Evolutionary conservation across 345 rosid genomes (phyloP), one percentile per base, ranked within the genome.

Genomic region (Rhodomyrtus tomentosa): DNA sequence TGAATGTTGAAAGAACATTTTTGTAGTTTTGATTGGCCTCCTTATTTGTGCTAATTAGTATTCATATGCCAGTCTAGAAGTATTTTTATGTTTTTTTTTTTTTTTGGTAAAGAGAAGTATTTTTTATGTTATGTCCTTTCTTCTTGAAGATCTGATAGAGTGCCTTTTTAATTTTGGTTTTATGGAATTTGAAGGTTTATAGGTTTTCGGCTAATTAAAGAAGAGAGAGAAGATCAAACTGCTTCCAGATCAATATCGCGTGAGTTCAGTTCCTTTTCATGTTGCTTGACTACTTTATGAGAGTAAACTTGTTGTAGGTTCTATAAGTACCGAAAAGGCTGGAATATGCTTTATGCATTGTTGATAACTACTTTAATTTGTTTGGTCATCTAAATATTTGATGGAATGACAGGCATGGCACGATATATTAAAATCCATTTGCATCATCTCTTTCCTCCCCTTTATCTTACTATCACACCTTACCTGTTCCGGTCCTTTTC

Each of bases 191-290:
- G 91, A 92, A 96, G 99, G 99, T 93, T 90, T 87, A 83, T 87
- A 48, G 96, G 92, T 55, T 96, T 95, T 89, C 95, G 87, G 49
- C 90, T 92, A 92, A 92, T 95, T 81, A 68, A 85, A 76, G 86
- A 87, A 80, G 91, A 85, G 62, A 93, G 85, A 56, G 86, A 88
- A 84, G 80, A 83, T 89, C 90, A 92, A 84, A 38, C 86, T 86
- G 85, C 85, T 29, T 83, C 89, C 80, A 86, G 59, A 85, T 62
- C 88, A 72, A 58, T 82, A 48, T 81, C 88, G 88, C 82, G 96
- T 95, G 91, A 87, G 90, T 83, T 45, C 76, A 32, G 45, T 68
- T 18, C 0, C 3, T 18, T 36, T 68, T 36, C 24, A 18, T 32
- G 76, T 68, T 68, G 45, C 76, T 18, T 18, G 76, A 32, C 45